Evolutionary conservation across 2,329 filamentous ascomycete species (phyloP).

Genomic region (Pestalotiopsis sp.): DNA sequence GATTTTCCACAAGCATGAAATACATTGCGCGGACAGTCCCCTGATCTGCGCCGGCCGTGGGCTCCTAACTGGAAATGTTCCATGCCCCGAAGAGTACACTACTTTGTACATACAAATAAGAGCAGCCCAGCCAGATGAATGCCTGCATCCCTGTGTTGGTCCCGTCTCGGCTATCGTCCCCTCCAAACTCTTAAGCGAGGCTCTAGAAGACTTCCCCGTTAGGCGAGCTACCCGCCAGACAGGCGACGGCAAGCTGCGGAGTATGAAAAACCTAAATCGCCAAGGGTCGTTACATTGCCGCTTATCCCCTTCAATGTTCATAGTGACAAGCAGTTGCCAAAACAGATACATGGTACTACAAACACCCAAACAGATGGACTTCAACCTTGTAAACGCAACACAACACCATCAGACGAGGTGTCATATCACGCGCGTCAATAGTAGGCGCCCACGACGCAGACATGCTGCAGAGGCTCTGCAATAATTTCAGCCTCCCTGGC

Average conservation of each 20-base stretch:
- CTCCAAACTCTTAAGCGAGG: neutral
- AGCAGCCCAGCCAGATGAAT: neutral
- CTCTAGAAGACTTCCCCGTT: constrained; percentile 13
- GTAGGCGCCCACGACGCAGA: neutral
- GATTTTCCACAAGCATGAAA: constrained; percentile 1
- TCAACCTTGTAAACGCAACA: neutral
- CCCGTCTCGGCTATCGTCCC: constrained; percentile 6
- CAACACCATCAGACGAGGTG: constrained; percentile 2
- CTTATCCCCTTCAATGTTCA: neutral
- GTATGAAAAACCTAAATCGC: neutral
- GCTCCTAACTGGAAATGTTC: constrained; percentile 2
- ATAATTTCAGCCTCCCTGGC: constrained; percentile 5
- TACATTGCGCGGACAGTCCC: constrained; percentile 5
- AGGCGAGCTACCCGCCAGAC: constrained; percentile 9
- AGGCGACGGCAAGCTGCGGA: neutral
- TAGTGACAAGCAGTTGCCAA: neutral
- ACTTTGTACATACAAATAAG: no score
- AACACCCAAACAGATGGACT: neutral
- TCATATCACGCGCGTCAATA: constrained; percentile 6
- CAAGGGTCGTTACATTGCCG: neutral
- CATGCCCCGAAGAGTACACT: neutral
- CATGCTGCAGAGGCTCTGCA: neutral
- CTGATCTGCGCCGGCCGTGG: neutral
- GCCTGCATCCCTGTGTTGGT: constrained; percentile 3
- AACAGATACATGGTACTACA: neutral